Evolutionary conservation across 495 filamentous ascomycete species (phyloP), one percentile per base, ranked within the genome.

Genomic region (Podospora australis): DNA sequence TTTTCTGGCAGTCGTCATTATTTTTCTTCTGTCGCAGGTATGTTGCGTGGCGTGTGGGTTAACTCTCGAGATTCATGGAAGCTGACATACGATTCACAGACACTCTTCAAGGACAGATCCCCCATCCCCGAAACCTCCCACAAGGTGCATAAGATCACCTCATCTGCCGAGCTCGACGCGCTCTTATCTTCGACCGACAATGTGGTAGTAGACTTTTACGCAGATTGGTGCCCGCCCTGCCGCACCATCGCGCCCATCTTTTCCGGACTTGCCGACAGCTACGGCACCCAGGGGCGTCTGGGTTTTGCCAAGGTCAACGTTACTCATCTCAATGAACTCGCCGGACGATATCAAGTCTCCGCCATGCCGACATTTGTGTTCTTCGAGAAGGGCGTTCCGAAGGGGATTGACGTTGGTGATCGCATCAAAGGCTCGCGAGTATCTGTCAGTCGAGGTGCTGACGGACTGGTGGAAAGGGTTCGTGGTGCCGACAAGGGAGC

Each of bases 361-460:
- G 82, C 80, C 26, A 81, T 86, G 77, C 88, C 88, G 2, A 91
- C 88, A 35, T 91, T 95, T 70, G 69, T 91, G 48, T 80, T 92
- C 58, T 87, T 95, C 72, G 81, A 90, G 65, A 78, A 82, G 36
- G 78, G 81, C 44, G 66, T 73, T 41, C 75, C 81, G 48, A 75
- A 47, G 34, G 44, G 50, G 2, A 21, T 44, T 17, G 42, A 17
- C 11, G 16, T 13, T 34, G 6, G 16, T 4, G 30, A 14, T 4
- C 6, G 13, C 6, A 34, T 3, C 13, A n/a, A n/a, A n/a, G n/a
- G n/a, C n/a, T 10, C 30, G 4, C 30, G 30, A 10, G 6, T 14
- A 4, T 34, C 30, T 10, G 30, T 34, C 4, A 10, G 11, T 10
- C 16, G 13, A 14, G 16, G 11, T 10, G 30, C 6, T 34, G 30